Percentiles rank a stretch among this genome's conserved stretches.
phyloP scores from a whole-genome alignment of 1,139 yeast genomes.

The Yamadazyma atlantica region DNA sequence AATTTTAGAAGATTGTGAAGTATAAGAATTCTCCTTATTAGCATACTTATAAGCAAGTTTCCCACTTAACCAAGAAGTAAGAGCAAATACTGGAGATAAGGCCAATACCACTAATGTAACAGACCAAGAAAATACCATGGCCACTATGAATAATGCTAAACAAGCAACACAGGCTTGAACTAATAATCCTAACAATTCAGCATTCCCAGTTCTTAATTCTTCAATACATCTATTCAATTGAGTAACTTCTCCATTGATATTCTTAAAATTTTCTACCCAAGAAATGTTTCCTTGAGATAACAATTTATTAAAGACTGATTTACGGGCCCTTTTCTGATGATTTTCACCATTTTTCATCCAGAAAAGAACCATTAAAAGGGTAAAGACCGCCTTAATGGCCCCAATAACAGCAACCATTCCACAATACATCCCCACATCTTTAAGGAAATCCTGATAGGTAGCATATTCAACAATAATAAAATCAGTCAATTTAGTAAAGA shows the following conservation, averaged over 20 bases:
- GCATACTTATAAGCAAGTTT: constrained; percentile 50
- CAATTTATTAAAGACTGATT: constrained; percentile 13
- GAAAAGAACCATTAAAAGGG: constrained; percentile 54
- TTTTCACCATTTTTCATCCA: constrained; percentile 78
- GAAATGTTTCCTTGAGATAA: constrained; percentile 21
- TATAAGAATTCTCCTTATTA: constrained; percentile 53
- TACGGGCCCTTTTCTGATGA: constrained; percentile 62
- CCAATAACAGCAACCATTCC: constrained; percentile 61
- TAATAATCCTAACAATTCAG: constrained; percentile 64
- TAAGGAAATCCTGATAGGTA: constrained; percentile 33
- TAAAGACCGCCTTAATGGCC: constrained; percentile 46
- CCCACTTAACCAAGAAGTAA: constrained; percentile 53
- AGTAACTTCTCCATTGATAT: constrained; percentile 61
- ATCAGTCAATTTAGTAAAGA: constrained; percentile 52
- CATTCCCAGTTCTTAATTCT: constrained; percentile 68
- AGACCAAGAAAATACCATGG: constrained; percentile 81
- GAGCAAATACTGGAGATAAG: constrained; percentile 64
- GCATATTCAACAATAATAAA: constrained; percentile 30
- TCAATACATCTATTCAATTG: constrained; percentile 76
- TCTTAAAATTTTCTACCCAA: constrained; percentile 62
- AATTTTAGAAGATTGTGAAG: constrained; percentile 58
- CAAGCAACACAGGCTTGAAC: constrained; percentile 53
- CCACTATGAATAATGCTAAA: constrained; percentile 58
- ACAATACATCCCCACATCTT: constrained; percentile 46
- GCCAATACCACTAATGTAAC: constrained; percentile 74